Percentiles rank a stretch among this genome's conserved stretches.
These are phyloP conservation scores for Tylopilus sp. DNA, from an alignment of 768 basidiomycete genomes.

Conservation along the genomic window DNA sequence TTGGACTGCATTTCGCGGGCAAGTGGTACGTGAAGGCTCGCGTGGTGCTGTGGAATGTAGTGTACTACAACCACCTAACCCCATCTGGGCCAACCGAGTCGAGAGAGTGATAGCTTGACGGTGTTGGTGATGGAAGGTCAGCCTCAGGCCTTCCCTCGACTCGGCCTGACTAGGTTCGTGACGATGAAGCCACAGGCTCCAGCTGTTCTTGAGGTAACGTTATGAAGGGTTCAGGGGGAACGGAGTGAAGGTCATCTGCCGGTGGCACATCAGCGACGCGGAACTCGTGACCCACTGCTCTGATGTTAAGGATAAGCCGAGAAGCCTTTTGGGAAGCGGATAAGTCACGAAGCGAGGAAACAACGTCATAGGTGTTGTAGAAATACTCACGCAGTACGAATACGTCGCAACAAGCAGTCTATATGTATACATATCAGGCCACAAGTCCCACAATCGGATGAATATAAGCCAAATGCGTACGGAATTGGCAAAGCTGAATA, in stretches of 20 bases:
- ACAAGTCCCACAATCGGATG: not conserved
- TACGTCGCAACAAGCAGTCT: slow-evolving; percentile 17
- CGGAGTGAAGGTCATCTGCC: slow-evolving; percentile 5
- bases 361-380: not conserved
- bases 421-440: slow-evolving; percentile 4
- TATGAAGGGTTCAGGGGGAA: not conserved
- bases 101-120: no score
- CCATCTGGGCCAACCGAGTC: no score
- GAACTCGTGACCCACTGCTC: not conserved
- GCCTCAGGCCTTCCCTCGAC: no score
- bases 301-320: slow-evolving; percentile 20
- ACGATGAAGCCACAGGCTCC: no score
- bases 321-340: slow-evolving; percentile 11
- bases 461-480: slow-evolving; percentile 4
- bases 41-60: no score
- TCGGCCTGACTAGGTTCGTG: no score
- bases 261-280: slow-evolving; percentile 2
- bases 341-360: not conserved
- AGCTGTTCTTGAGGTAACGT: not conserved
- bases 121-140: no score
- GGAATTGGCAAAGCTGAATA: slow-evolving; percentile 10
- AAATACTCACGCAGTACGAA: slow-evolving; percentile 20
- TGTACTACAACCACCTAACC: no score
- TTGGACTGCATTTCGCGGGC: no score
- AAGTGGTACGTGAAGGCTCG: no score